These are phyloP conservation scores for Odontarrhena argentea DNA, from an alignment of 345 rosid genomes.

Conservation along the genomic window DNA sequence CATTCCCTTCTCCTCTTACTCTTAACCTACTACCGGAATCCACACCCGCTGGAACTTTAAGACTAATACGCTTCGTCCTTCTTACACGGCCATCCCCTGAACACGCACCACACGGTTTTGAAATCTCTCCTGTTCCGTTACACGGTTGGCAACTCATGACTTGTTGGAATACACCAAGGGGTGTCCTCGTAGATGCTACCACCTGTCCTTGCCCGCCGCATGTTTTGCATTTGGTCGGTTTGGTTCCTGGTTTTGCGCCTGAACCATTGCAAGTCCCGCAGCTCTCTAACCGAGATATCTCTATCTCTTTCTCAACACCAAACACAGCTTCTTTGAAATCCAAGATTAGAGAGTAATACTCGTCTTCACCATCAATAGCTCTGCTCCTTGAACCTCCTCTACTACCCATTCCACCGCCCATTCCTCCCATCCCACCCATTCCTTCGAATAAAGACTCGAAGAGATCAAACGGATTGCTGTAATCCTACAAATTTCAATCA, in stretches of 20 bases:
- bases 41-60: constrained; percentile 95
- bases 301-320: constrained; percentile 92
- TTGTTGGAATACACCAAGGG: constrained; percentile 96
- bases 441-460: constrained; percentile 89
- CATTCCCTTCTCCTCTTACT: constrained; percentile 92
- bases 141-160: constrained; percentile 93
- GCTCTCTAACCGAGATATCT: constrained; percentile 81
- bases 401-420: constrained; percentile 73
- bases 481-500: constrained; percentile 57
- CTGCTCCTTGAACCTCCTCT: constrained; percentile 68
- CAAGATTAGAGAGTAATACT: constrained; percentile 75
- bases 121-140: constrained; percentile 77
- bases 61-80: constrained; percentile 82
- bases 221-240: constrained; percentile 74
- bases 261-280: constrained; percentile 91
- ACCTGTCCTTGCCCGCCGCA: constrained; percentile 99
- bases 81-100: constrained; percentile 93
- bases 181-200: constrained; percentile 85
- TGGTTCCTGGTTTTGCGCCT: constrained; percentile 87
- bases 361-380: constrained; percentile 89
- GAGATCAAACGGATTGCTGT: constrained; percentile 93
- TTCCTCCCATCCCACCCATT: constrained; percentile 86
- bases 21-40: constrained; percentile 94
- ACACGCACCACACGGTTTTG: constrained; percentile 73
- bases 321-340: constrained; percentile 94